Percentiles rank a stretch among this genome's conserved stretches.
These are phyloP conservation scores for Rhodamnia rubescens DNA, from an alignment of 345 rosid genomes.

Conservation along the genomic window DNA sequence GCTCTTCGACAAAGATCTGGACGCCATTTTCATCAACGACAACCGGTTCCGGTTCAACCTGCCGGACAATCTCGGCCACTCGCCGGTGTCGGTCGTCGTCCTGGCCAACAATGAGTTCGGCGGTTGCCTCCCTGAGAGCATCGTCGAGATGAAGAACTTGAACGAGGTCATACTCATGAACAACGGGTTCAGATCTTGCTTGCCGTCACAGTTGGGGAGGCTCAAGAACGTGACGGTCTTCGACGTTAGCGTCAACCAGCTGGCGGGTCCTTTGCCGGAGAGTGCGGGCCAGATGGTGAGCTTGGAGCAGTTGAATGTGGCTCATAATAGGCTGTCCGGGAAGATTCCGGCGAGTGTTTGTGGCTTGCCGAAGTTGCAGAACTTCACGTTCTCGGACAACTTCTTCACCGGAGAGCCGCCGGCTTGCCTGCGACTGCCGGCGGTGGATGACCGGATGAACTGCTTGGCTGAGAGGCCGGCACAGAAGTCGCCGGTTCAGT, in stretches of 20 bases:
- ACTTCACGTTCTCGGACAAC: conserved; percentile 56
- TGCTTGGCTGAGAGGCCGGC: conserved; percentile 53
- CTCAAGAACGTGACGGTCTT: conserved; percentile 55
- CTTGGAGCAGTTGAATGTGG: conserved; percentile 62
- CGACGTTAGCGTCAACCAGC: conserved; percentile 53
- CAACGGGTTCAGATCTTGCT: conserved; percentile 50
- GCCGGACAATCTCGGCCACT: conserved; percentile 61
- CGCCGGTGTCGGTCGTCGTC: conserved; percentile 68
- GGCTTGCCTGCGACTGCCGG: conserved; percentile 32
- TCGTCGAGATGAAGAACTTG: conserved; percentile 59
- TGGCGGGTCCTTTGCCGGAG: conserved; percentile 52
- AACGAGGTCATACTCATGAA: conserved; percentile 57
- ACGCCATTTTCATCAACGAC: conserved; percentile 63
- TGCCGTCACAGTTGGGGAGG: conserved; percentile 55
- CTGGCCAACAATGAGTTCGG: conserved; percentile 61
- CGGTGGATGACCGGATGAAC: conserved; percentile 41
- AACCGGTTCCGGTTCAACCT: conserved; percentile 56
- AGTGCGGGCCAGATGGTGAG: conserved; percentile 46
- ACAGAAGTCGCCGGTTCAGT: conserved; percentile 47
- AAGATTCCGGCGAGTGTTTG: conserved; percentile 50
- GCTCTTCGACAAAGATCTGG: conserved; percentile 47
- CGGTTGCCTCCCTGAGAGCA: conserved; percentile 60
- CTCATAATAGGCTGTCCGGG: conserved; percentile 57
- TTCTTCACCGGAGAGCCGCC: conserved; percentile 74
- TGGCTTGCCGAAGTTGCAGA: conserved; percentile 44